phyloP scores from a whole-genome alignment of 768 basidiomycete species.

The Sarcodon sp. region DNA sequence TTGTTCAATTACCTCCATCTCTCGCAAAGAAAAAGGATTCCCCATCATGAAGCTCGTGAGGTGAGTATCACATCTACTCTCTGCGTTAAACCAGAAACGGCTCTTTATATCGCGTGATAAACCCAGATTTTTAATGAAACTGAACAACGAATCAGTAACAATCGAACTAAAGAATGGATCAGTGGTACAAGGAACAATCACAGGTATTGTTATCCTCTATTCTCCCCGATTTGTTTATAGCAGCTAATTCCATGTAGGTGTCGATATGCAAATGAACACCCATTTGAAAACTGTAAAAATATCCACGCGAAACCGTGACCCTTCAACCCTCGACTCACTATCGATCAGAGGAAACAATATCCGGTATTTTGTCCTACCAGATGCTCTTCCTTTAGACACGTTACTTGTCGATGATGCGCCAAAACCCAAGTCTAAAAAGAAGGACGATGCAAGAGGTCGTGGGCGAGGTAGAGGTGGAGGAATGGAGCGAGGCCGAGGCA shows the following conservation, averaged over 20 bases:
- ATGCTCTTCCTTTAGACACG: conserved; percentile 92
- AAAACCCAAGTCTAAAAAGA: conserved; percentile 87
- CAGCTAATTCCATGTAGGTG: conserved; percentile 39
- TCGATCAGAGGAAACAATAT: conserved; percentile 96
- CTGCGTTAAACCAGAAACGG: not conserved
- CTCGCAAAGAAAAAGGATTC: not conserved
- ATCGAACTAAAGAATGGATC: conserved; percentile 98
- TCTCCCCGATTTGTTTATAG: conserved; percentile 1
- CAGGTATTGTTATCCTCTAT: conserved; percentile 42
- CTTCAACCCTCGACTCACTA: conserved; percentile 74
- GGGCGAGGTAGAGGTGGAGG: conserved; percentile 40
- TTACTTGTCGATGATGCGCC: conserved; percentile 96
- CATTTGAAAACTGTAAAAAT: conserved; percentile 97
- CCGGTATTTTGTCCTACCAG: conserved; percentile 95
- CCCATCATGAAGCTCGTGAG: conserved; percentile 74
- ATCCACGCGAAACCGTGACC: conserved; percentile 85
- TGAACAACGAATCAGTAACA: conserved; percentile 98
- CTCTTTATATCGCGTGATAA: not conserved
- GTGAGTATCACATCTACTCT: conserved; percentile 21
- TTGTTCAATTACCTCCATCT: no score
- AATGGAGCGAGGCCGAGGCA: conserved; percentile 27
- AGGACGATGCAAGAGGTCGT: conserved; percentile 65
- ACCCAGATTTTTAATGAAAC: conserved; percentile 92
- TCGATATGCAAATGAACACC: conserved; percentile 99
- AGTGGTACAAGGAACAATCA: conserved; percentile 91